Base-by-base conservation (phyloP, 2,329 filamentous ascomycete genomes). In the Metarhizium guizhouense region DNA sequence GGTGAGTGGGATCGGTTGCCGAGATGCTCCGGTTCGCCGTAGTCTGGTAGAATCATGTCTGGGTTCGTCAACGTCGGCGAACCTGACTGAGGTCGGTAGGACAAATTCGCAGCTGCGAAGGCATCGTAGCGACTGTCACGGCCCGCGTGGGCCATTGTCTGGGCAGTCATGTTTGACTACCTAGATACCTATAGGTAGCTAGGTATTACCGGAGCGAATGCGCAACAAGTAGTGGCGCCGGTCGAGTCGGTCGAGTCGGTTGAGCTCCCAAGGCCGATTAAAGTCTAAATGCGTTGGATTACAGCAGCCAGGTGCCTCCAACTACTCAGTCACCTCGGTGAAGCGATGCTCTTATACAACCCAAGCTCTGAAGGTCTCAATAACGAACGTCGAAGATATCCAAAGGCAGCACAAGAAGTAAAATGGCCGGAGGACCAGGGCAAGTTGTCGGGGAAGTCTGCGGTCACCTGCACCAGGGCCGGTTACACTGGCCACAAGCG, bases 51-150 rank as follows among this genome's bases (percentile, higher is more conserved):
- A 64, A 96, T 95, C 90, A 96, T 92, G 69, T 95, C 92, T 53
- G 91, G 90, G 70, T 96, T 95, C 55, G 90, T 95, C 65, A 96
- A 76, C 2, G 92, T 95, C 50, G 92, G 92, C 57, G 90, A 95
- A 13, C 83, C 84, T 60, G 87, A 85, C 56, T 77, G 71, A 48
- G 77, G 67, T 18, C 74, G 70, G 62, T 80, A 77, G 40, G 70
- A 67, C 59, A 68, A 58, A 8, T 48, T 20, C 40, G 61, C 59
- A 50, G 64, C 59, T 55, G 59, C 63, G 55, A 52, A 61, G 55
- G 60, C 63, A 55, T 67, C 64, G 53, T 67, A 67, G 56, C 64
- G 62, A 59, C 61, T 58, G 56, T 68, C 62, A 57, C 61, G 64
- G 61, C 61, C 62, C 54, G 61, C 62, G 54, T 59, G 56, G 52